Percentiles rank a stretch among this genome's conserved stretches.
These are phyloP conservation scores for Crithidia sp. DNA, from an alignment of 208 protist species.

Conservation along the genomic window DNA sequence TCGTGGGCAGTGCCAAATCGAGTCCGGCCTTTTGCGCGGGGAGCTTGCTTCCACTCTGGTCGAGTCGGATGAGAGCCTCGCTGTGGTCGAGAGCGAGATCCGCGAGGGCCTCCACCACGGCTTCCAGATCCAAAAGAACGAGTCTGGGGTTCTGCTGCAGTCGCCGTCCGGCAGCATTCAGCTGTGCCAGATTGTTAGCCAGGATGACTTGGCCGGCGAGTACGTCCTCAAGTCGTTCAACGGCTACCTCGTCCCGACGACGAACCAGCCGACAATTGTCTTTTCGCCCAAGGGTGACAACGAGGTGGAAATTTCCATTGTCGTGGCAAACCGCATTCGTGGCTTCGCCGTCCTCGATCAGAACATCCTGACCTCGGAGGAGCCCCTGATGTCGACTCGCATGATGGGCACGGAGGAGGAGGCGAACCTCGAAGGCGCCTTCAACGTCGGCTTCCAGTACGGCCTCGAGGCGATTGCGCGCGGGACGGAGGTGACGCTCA, in stretches of 20 bases:
- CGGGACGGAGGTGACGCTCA: conserved; percentile 50
- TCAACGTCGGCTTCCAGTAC: conserved; percentile 65
- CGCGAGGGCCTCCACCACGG: conserved; percentile 42
- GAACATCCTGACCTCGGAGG: conserved; percentile 50
- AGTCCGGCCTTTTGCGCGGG: conserved; percentile 45
- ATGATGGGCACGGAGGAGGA: conserved; percentile 54
- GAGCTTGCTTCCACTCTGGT: conserved; percentile 56
- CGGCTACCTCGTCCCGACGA: conserved; percentile 31
- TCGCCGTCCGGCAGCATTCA: conserved; percentile 41
- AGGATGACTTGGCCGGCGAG: conserved; percentile 49
- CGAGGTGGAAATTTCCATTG: conserved; percentile 41
- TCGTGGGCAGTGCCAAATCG: conserved; percentile 60
- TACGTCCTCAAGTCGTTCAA: conserved; percentile 71
- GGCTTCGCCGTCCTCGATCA: conserved; percentile 45
- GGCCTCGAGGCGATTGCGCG: conserved; percentile 49
- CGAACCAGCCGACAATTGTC: conserved; percentile 46
- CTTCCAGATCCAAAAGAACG: conserved; percentile 44
- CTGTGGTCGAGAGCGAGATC: conserved; percentile 51
- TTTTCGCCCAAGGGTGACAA: conserved; percentile 40
- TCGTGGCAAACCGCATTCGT: conserved; percentile 53
- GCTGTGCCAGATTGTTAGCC: conserved; percentile 46
- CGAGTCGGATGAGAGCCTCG: conserved; percentile 34
- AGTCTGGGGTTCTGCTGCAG: conserved; percentile 45
- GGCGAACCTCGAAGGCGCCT: conserved; percentile 48
- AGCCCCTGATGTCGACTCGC: conserved; percentile 57